These are phyloP conservation scores for Smittium culicis DNA, from an alignment of 371 early-diverging fungal genomes.

Conservation along the genomic window DNA sequence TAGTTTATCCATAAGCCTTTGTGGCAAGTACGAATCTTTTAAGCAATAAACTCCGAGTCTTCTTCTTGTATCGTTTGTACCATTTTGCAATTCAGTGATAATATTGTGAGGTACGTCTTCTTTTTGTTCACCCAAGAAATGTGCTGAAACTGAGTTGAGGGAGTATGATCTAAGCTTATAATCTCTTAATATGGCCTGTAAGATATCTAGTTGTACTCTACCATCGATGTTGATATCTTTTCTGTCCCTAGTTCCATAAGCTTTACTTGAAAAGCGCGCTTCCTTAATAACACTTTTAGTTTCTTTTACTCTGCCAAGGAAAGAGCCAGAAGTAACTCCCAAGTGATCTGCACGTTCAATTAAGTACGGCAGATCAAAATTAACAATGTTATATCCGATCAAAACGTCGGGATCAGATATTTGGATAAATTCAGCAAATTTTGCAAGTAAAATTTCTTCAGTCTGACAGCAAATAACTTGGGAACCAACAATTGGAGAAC, in stretches of 20 bases:
- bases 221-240: conserved; percentile 88
- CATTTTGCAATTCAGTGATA: conserved; percentile 93
- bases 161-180: conserved; percentile 96
- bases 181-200: conserved; percentile 94
- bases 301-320: conserved; percentile 70
- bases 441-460: conserved; percentile 70
- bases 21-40: conserved; percentile 97
- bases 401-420: conserved; percentile 95
- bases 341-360: conserved; percentile 84
- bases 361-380: conserved; percentile 98
- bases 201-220: conserved; percentile 89
- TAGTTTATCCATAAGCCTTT: conserved; percentile 90
- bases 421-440: conserved; percentile 80
- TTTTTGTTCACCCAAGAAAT: conserved; percentile 97
- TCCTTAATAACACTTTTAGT: conserved; percentile 61
- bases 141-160: conserved; percentile 93
- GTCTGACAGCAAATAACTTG: conserved; percentile 70
- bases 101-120: conserved; percentile 99
- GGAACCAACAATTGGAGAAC: conserved; percentile 89
- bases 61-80: conserved; percentile 88
- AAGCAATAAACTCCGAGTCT: conserved; percentile 98
- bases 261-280: conserved; percentile 79
- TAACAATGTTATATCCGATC: conserved; percentile 97
- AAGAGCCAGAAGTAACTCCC: conserved; percentile 57
- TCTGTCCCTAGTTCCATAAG: conserved; percentile 82